A percentile compares a stretch with the other conserved stretches of the same genome.
These are phyloP conservation scores for Prunus persica DNA, from an alignment of 306 rosid genomes.

Conservation along the genomic window DNA sequence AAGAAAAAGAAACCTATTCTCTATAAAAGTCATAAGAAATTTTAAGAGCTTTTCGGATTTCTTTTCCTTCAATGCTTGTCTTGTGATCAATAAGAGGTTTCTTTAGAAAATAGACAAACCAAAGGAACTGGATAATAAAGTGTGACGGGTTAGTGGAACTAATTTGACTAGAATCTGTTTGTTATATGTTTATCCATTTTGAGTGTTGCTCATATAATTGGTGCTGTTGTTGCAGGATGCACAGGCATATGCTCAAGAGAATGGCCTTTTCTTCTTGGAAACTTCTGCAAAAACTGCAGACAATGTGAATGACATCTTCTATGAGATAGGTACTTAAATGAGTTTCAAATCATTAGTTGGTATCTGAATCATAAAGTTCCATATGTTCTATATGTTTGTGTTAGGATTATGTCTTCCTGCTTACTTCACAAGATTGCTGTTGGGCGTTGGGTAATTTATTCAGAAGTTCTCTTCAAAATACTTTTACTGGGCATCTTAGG, in stretches of 20 bases:
- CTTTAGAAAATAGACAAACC: not conserved
- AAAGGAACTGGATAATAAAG: not conserved
- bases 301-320: conserved; percentile 55
- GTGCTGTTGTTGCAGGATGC: conserved; percentile 40
- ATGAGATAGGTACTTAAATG: conserved; percentile 46
- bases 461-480: not conserved
- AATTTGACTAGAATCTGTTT: not conserved
- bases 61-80: not conserved
- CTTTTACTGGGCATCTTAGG: not conserved
- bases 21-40: too few relatives aligned
- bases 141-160: not conserved
- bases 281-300: conserved; percentile 64
- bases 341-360: too few relatives aligned
- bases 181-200: not conserved
- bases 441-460: not conserved
- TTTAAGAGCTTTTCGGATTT: not conserved
- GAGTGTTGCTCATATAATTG: conserved; percentile 16
- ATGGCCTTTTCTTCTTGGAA: conserved; percentile 58
- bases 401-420: not conserved
- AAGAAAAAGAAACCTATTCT: too few relatives aligned
- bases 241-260: conserved; percentile 58
- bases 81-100: not conserved
- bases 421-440: not conserved
- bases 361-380: too few relatives aligned
- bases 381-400: too few relatives aligned